Evolutionary conservation across 2,329 filamentous ascomycete species (phyloP).

Genomic region (Aspergillus ustus): DNA sequence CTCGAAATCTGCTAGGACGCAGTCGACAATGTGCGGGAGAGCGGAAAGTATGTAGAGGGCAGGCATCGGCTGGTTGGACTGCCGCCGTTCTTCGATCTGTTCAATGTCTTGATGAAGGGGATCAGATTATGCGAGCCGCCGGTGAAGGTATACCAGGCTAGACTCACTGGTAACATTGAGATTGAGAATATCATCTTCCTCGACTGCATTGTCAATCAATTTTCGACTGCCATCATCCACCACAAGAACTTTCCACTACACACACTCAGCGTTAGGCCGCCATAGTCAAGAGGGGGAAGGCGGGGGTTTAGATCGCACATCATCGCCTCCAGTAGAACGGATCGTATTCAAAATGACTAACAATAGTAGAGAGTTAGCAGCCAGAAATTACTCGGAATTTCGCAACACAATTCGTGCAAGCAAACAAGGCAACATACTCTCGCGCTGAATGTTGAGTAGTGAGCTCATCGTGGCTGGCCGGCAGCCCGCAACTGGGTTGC

Average conservation of each 20-base stretch:
- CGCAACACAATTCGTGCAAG: neutral
- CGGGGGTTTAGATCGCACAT: slow-evolving; percentile 60
- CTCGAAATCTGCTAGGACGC: slow-evolving; percentile 90
- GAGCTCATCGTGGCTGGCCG: slow-evolving; percentile 73
- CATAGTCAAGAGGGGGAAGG: slow-evolving; percentile 29
- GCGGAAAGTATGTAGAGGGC: slow-evolving; percentile 91
- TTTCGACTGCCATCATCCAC: slow-evolving; percentile 82
- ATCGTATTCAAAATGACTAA: slow-evolving; percentile 75
- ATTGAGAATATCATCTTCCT: slow-evolving; percentile 96
- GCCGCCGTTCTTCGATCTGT: slow-evolving; percentile 84
- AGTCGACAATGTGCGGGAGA: slow-evolving; percentile 86
- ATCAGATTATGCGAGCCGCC: slow-evolving; percentile 20
- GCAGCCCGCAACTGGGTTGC: slow-evolving; percentile 35
- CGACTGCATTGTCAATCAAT: slow-evolving; percentile 87
- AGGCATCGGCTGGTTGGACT: slow-evolving; percentile 86
- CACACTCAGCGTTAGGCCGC: slow-evolving; percentile 32
- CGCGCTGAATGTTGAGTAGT: slow-evolving; percentile 81
- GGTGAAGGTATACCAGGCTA: neutral
- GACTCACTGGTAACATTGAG: slow-evolving; percentile 89
- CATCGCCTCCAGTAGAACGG: slow-evolving; percentile 76
- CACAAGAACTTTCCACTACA: slow-evolving; percentile 94
- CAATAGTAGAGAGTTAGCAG: neutral
- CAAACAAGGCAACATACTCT: slow-evolving; percentile 57
- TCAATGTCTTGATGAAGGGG: slow-evolving; percentile 73
- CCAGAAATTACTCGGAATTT: neutral